A percentile compares a stretch with the other conserved stretches of the same genome.
Conservation (phyloP, 352 stramenopile species). For the Aphanomyces invadans region DNA sequence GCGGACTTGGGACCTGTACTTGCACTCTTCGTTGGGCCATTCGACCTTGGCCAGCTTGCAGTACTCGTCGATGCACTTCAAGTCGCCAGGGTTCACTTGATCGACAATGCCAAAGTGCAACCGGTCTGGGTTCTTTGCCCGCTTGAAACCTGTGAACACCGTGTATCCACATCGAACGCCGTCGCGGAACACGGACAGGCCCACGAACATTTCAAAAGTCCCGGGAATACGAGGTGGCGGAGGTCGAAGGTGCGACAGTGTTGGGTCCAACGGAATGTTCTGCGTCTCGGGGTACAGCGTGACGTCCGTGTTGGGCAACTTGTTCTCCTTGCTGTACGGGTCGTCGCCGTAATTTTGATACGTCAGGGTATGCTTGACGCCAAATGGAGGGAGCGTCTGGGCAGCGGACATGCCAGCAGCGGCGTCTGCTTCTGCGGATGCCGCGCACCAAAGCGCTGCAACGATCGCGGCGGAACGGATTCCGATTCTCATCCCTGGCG, state of each 20-base stretch:
- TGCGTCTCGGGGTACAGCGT: constrained; percentile 63
- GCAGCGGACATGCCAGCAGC: constrained; percentile 9
- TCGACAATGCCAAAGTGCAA: constrained; percentile 25
- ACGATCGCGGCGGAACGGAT: constrained; percentile 46
- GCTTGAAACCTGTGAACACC: constrained; percentile 20
- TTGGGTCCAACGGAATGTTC: constrained; percentile 47
- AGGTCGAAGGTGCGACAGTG: constrained; percentile 38
- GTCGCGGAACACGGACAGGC: constrained; percentile 21
- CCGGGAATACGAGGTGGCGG: constrained; percentile 1
- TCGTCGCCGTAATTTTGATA: constrained; percentile 3
- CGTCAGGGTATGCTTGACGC: constrained; percentile 7
- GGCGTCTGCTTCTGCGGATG: neutral
- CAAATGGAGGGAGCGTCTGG: constrained; percentile 10
- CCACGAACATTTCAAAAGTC: constrained; percentile 19
- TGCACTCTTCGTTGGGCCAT: constrained; percentile 14
- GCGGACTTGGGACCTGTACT: constrained; percentile 12
- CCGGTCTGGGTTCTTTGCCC: neutral
- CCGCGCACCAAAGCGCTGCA: constrained; percentile 18
- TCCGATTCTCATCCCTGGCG: no score
- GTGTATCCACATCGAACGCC: constrained; percentile 15
- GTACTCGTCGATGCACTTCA: constrained; percentile 23
- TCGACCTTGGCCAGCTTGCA: constrained; percentile 20
- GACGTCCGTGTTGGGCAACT: constrained; percentile 44
- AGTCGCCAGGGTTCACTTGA: constrained; percentile 12
- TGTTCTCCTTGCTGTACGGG: constrained; percentile 13